phyloP scores from a whole-genome alignment of 352 stramenopile species.

The Globisporangium splendens region DNA sequence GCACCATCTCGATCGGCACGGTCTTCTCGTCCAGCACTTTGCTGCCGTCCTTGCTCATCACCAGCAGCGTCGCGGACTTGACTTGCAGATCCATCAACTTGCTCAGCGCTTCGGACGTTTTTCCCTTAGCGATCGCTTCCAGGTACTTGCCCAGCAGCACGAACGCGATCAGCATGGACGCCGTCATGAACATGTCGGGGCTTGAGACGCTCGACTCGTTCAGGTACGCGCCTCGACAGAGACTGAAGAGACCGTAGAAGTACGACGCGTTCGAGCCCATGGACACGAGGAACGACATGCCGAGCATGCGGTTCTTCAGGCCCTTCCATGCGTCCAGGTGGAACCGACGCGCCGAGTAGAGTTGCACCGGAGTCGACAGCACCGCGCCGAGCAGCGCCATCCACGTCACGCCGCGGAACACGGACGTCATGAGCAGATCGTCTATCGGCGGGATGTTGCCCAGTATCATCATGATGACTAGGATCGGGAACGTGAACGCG shows the following conservation, averaged over 20 bases:
- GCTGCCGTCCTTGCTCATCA: constrained; percentile 56
- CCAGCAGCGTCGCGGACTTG: constrained; percentile 92
- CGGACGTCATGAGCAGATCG: constrained; percentile 36
- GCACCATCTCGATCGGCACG: constrained; percentile 86
- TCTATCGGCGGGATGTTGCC: constrained; percentile 65
- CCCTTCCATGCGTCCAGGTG: constrained; percentile 93
- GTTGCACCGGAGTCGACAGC: constrained; percentile 95
- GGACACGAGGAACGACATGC: constrained; percentile 97
- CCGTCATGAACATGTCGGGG: constrained; percentile 96
- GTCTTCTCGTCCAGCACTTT: constrained; percentile 67
- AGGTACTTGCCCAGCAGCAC: constrained; percentile 98
- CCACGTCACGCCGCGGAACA: constrained; percentile 69
- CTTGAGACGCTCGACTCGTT: constrained; percentile 64
- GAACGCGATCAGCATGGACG: constrained; percentile 97
- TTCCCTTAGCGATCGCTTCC: constrained; percentile 90
- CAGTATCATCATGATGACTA: constrained; percentile 92
- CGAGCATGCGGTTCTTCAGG: constrained; percentile 85
- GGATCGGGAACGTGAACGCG: constrained; percentile 92
- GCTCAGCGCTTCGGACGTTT: constrained; percentile 93
- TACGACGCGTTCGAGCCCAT: constrained; percentile 96
- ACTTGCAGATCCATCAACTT: constrained; percentile 96
- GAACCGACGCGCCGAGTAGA: constrained; percentile 91
- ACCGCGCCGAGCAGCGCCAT: constrained; percentile 72
- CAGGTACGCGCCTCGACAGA: constrained; percentile 67
- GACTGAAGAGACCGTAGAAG: constrained; percentile 92